Base-by-base conservation (phyloP, 257 asterid genomes). In the Cynanchum wilfordii region DNA sequence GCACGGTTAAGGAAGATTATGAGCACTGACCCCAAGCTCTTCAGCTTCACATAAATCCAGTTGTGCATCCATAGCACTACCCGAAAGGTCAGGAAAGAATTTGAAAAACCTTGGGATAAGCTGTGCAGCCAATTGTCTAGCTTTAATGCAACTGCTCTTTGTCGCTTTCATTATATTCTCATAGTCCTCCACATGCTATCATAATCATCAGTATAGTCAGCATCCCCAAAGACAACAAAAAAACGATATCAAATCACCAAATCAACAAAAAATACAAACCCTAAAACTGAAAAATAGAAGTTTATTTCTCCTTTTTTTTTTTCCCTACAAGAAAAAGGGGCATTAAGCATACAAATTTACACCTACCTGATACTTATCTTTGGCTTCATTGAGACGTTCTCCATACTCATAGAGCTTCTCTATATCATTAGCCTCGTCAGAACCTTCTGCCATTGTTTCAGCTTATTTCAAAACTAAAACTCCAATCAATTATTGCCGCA, bases 21-120 rank as follows among this genome's bases (percentile, higher is more conserved):
- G 66, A 57, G 62, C 60, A 58, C 96, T 75, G n/a, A 93, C 98
- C 92, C 90, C 98, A 71, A 93, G 88, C 79, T 93, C 98, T 66
- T 93, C 97, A 68, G 96, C 96, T 84, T 93, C 98, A 74, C 97
- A 93, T 80, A 93, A 86, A 85, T 93, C 98, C 49, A 93, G 97
- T 73, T 93, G 98, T 36, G 95, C 95, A 77, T 93, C 91, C 17
- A 93, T 93, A 5, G 98, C 97, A 69, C 71, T 82, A 66, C 66
- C 90, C 22, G 96, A 90, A 51, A 85, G 86, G 55, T 78, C 76
- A 3, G 97, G 98, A 66, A 93, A 93, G 70, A 76, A 78, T 88
- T 93, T 93, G 84, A 93, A 93, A 79, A 85, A 93, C 69, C 97
- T 86, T 17, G 98, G 98, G 69, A 93, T 93, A 7, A 93, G 86